phyloP scores from a whole-genome alignment of 1,139 yeast species.

The Magnusiomyces magnusii region DNA sequence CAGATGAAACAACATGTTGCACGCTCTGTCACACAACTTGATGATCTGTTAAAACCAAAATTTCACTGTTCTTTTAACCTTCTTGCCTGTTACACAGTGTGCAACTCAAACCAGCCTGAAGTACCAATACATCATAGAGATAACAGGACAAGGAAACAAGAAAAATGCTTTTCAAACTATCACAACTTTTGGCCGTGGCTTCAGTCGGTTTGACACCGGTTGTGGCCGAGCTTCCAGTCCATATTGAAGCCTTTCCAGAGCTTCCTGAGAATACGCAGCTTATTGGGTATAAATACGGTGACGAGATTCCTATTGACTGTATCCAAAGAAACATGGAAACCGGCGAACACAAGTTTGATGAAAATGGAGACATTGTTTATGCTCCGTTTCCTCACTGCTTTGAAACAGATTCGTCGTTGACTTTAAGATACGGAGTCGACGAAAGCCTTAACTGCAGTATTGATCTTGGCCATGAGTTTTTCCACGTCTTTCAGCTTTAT shows the following conservation, averaged over 20 bases:
- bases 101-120: too few species aligned
- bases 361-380: conserved; percentile 48
- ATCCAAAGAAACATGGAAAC: conserved; percentile 60
- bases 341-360: conserved; percentile 69
- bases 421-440: conserved; percentile 45
- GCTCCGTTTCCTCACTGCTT: conserved; percentile 53
- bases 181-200: neutral
- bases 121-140: too few species aligned
- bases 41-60: too few species aligned
- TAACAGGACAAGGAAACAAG: too few species aligned
- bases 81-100: too few species aligned
- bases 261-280: conserved; percentile 5
- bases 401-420: conserved; percentile 55
- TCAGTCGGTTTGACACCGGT: neutral
- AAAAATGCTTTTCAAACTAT: too few species aligned
- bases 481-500: conserved; percentile 65
- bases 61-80: neutral
- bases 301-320: conserved; percentile 49
- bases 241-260: conserved; percentile 14
- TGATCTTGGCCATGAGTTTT: conserved; percentile 55
- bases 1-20: neutral
- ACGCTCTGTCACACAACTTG: neutral
- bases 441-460: conserved; percentile 57
- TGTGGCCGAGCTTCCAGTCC: conserved; percentile 3
- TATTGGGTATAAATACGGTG: conserved; percentile 36